Evolutionary conservation across 2,329 filamentous ascomycete species (phyloP).

Genomic region (Apiospora sp.): DNA sequence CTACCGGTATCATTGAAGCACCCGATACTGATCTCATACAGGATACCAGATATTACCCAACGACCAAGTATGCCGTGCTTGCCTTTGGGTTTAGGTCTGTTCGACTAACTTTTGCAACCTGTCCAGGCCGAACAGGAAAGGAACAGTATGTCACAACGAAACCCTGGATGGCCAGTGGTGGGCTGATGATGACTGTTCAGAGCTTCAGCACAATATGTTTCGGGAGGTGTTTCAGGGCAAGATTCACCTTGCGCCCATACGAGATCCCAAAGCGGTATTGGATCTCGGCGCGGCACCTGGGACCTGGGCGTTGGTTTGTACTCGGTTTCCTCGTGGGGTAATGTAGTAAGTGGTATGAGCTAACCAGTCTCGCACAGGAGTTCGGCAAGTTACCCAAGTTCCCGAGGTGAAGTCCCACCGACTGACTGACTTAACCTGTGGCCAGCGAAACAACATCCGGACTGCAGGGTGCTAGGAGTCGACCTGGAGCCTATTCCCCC

Average conservation of each 20-base stretch:
- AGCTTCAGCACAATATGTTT: conserved; percentile 40
- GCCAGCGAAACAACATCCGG: conserved; percentile 37
- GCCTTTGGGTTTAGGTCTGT: too few species aligned
- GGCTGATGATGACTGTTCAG: conserved; percentile 27
- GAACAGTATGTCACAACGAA: conserved; percentile 36
- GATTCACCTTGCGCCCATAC: conserved; percentile 40
- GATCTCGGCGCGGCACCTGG: conserved; percentile 43
- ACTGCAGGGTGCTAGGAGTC: conserved; percentile 38
- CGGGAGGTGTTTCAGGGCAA: conserved; percentile 40
- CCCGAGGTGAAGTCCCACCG: too few species aligned
- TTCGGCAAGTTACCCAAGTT: conserved; percentile 6
- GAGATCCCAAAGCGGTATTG: conserved; percentile 37
- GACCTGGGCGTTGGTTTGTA: conserved; percentile 39
- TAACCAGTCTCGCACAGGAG: conserved; percentile 15
- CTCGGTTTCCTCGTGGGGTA: conserved; percentile 17
- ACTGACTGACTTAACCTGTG: too few species aligned
- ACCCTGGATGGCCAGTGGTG: background rate
- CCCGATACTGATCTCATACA: background rate
- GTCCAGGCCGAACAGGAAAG: conserved; percentile 40
- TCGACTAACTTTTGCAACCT: background rate
- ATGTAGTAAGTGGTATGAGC: too few species aligned
- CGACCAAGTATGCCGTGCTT: conserved; percentile 32
- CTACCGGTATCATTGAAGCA: too few species aligned
- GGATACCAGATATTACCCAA: conserved; percentile 34
- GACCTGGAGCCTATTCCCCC: conserved; percentile 41